Conservation (phyloP, 2,329 filamentous ascomycete genomes). For the Colletotrichum camelliae region DNA sequence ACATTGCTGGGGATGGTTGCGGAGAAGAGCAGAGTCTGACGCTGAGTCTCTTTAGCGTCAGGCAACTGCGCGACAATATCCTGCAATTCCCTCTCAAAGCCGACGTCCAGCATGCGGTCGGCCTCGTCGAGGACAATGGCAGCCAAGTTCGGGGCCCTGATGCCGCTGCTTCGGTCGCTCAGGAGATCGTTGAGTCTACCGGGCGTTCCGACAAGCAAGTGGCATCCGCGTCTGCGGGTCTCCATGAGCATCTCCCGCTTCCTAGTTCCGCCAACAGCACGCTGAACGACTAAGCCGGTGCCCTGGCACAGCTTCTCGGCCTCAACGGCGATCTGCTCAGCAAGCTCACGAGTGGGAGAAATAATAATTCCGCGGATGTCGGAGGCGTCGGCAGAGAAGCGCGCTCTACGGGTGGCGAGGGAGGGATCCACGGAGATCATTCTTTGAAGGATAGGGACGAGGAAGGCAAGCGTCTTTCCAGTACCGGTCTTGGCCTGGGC, state of each 20-base stretch:
- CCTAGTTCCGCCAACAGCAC: constrained; percentile 90
- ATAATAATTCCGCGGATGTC: constrained; percentile 75
- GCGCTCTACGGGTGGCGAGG: constrained; percentile 54
- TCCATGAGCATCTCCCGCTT: constrained; percentile 71
- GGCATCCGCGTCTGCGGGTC: constrained; percentile 79
- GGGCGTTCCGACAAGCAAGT: constrained; percentile 89
- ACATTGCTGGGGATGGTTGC: constrained; percentile 90
- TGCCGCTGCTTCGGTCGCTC: constrained; percentile 64
- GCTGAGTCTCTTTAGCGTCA: constrained; percentile 62
- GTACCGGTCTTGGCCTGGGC: constrained; percentile 97
- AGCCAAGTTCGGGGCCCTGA: constrained; percentile 81
- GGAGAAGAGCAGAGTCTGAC: constrained; percentile 94
- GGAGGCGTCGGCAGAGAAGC: constrained; percentile 44
- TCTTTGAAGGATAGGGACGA: constrained; percentile 83
- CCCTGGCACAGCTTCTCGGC: constrained; percentile 69
- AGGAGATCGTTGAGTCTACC: constrained; percentile 87
- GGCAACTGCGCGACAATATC: constrained; percentile 70
- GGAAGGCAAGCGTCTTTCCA: constrained; percentile 93
- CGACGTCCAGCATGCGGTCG: constrained; percentile 98
- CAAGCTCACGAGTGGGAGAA: constrained; percentile 82
- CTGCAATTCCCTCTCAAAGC: constrained; percentile 71
- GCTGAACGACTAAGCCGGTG: constrained; percentile 72
- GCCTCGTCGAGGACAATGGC: constrained; percentile 96
- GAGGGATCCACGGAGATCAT: constrained; percentile 70
- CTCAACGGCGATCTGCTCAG: constrained; percentile 81